Base-by-base conservation (phyloP, 805 yeast species). In the Sungouiozyma intestinalis region DNA sequence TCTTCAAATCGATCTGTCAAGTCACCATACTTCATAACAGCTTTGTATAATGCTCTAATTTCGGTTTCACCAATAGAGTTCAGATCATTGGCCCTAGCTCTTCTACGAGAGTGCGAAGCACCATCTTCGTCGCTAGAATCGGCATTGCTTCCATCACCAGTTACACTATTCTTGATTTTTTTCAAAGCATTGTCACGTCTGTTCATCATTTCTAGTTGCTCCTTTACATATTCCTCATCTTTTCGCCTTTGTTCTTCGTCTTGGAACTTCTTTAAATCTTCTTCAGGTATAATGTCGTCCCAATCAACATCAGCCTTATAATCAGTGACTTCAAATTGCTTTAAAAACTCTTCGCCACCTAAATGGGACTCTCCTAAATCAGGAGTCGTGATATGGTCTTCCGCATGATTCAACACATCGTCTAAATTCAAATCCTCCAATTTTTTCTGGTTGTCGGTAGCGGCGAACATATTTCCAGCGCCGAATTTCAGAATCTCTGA, bases 271-370 rank as follows among this genome's bases (percentile, higher is more conserved):
- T 78, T 73, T 48, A 94, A 70, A 62, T 92, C 98, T 36, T 85
- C 95, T 49, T 85, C 88, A 0, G 99, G 99, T 54, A 92, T 92
- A 52, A 92, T 92, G 62, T 92, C 99, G 66, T 92, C 97, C 99
- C 99, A 92, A 49, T 87, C 94, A 47, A 90, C 87, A 62, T 90
- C 96, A 1, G 98, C 97, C 67, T 92, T 92, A 63, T 88, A 94
- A 60, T 92, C 98, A 0, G 99, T 92, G 41, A 92, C 98, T 64
- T 92, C 98, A 61, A 92, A 92, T 65, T 92, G 99, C 57, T 79
- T 86, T 65, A 92, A 72, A 58, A 92, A 92, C 65, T 92, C 99
- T 63, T 92, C 99, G 44, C 97, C 95, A 45, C 99, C 99, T 42
- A 92, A 71, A 55, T 92, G 94, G n/a, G 95, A 85, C 56, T 92